A percentile compares a stretch with the other conserved stretches of the same genome.
Conservation (phyloP, 768 basidiomycete species). For the Chalciporus piperatus region DNA sequence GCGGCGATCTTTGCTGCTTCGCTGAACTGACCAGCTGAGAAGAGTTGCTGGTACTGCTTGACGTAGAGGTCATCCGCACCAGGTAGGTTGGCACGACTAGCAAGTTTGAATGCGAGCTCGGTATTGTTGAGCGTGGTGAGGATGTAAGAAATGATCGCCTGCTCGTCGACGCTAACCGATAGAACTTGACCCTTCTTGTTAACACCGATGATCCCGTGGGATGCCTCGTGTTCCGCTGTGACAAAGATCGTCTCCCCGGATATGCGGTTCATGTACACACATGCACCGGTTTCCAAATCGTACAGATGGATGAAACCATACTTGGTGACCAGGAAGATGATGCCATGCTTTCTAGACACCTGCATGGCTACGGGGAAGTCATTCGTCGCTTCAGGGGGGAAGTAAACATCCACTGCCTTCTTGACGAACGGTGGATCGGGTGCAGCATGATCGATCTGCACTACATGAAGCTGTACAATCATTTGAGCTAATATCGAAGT, state of each 20-base stretch:
- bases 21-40: constrained; percentile 81
- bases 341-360: constrained; percentile 94
- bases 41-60: constrained; percentile 89
- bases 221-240: constrained; percentile 92
- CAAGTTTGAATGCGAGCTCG: constrained; percentile 96
- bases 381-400: constrained; percentile 96
- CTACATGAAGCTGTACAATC: constrained; percentile 80
- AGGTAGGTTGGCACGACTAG: constrained; percentile 92
- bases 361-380: constrained; percentile 99
- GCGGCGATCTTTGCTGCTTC: constrained; percentile 98
- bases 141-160: constrained; percentile 94
- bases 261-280: constrained; percentile 99
- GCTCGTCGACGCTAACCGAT: constrained; percentile 95
- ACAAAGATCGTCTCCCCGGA: constrained; percentile 99
- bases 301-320: constrained; percentile 99
- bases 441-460: constrained; percentile 95
- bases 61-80: constrained; percentile 97
- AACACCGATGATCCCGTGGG: constrained; percentile 96
- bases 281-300: constrained; percentile 94
- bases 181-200: constrained; percentile 99
- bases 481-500: constrained; percentile 5
- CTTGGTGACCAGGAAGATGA: constrained; percentile 96
- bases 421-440: constrained; percentile 92
- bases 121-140: constrained; percentile 93
- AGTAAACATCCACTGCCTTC: constrained; percentile 98